Evolutionary conservation across 176 grass and related monocot species (phyloP), one percentile per base, ranked within the genome.

Genomic region (Aegilops umbellulata): DNA sequence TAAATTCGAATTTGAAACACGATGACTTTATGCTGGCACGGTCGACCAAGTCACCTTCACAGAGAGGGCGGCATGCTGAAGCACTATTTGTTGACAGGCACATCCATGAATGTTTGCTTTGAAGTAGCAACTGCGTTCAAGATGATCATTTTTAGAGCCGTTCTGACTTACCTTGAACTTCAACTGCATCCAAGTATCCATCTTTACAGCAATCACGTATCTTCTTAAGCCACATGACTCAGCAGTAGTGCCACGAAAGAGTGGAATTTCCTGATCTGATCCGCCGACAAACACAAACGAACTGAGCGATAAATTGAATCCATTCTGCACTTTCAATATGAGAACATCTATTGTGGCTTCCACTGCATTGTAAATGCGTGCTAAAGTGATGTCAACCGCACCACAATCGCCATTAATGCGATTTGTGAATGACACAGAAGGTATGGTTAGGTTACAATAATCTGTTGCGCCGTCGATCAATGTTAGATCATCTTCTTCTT

Each of bases 11-110:
- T 13, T 15, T 51, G 47, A 51, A 16, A 51, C 47, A 51, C 14
- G 12, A 16, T 51, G 47, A 51, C 47, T 51, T 17, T 51, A 51
- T 51, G 0, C 42, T 46, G 3, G 42, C 42, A 46, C 42, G 42
- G 53, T 8, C 20, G 81, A 73, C 81, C 34, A 83, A 83, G 15
- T 74, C 53, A 83, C 81, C 60, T 83, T 44, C 5, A 83, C 53
- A 0, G 4, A 30, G 24, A 42, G 3, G 8, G 35, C 41, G 6
- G 32, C 14, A 24, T 3, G n/a, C 60, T 62, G 24, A 83, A 62
- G 32, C 11, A 26, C 7, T 22, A 83, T 61, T 61, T 83, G 68
- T 8, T 83, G 81, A 60, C 5, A 61, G 68, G 8, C 32, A 22
- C 4, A 73, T 5, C 81, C 81, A 61, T 61, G 68, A 0, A 2